Conservation (phyloP, 805 yeast genomes). For the Suhomyces sp. region DNA sequence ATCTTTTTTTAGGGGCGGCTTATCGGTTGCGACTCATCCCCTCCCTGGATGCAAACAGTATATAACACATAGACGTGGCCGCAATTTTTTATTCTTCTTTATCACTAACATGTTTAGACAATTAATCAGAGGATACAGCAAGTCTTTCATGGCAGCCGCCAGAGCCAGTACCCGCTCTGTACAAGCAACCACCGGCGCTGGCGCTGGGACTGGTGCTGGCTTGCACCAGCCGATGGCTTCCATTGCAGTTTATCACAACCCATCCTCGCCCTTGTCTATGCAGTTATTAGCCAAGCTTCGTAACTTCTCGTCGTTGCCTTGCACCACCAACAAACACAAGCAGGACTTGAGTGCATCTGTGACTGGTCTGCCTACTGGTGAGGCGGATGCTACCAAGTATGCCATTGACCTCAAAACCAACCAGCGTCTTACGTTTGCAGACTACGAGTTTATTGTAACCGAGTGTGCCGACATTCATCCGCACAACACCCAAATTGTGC, state of each 20-base stretch:
- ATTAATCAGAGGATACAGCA: background rate
- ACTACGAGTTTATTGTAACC: slow-evolving; percentile 24
- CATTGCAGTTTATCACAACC: slow-evolving; percentile 30
- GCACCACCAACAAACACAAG: slow-evolving; percentile 12
- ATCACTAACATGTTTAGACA: slow-evolving; percentile 1
- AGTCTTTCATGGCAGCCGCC: slow-evolving; percentile 1
- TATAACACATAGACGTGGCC: background rate
- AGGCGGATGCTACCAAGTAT: slow-evolving; percentile 14
- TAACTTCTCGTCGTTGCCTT: slow-evolving; percentile 17
- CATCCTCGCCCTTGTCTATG: slow-evolving; percentile 22
- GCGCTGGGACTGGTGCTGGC: slow-evolving; percentile 1
- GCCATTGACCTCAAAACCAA: slow-evolving; percentile 15
- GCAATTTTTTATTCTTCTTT: background rate
- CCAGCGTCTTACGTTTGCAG: slow-evolving; percentile 20
- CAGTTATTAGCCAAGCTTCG: slow-evolving; percentile 23
- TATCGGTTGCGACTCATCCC: slow-evolving; percentile 1
- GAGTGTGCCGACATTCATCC: slow-evolving; percentile 35
- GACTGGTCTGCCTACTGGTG: background rate
- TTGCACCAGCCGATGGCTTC: slow-evolving; percentile 8
- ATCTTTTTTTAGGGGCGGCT: background rate
- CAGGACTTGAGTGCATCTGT: background rate
- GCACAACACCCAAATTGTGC: slow-evolving; percentile 25
- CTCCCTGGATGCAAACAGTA: slow-evolving; percentile 4
- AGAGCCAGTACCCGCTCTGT: slow-evolving; percentile 1
- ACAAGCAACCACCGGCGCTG: background rate